Evolutionary conservation across 495 filamentous ascomycete genomes (phyloP).

Genomic region (Cryomyces minteri): DNA sequence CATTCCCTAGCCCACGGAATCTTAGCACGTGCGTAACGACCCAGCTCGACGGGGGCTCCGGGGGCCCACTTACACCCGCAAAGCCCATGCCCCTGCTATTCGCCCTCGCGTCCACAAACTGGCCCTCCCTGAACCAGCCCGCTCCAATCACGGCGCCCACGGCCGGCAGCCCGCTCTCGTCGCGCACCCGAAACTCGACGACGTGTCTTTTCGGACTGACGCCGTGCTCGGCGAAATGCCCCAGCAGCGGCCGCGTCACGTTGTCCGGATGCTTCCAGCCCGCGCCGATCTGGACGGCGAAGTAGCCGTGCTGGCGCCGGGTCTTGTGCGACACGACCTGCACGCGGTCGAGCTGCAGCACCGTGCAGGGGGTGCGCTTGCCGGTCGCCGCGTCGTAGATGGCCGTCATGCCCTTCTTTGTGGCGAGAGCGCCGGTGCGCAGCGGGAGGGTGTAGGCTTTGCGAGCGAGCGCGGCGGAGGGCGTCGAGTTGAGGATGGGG

Average conservation of each 20-base stretch:
- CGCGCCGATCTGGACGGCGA: conserved; percentile 71
- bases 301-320: conserved; percentile 65
- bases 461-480: conserved; percentile 62
- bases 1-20: conserved; percentile 41
- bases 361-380: conserved; percentile 66
- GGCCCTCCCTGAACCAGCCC: conserved; percentile 76
- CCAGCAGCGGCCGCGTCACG: conserved; percentile 59
- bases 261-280: conserved; percentile 62
- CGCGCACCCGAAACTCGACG: conserved; percentile 68
- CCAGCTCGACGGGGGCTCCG: no score
- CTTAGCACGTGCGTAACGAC: no score
- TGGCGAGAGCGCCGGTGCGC: conserved; percentile 63
- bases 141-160: conserved; percentile 58
- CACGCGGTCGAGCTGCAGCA: conserved; percentile 83
- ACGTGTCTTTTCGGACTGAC: conserved; percentile 67
- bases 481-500: conserved; percentile 48
- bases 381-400: conserved; percentile 63
- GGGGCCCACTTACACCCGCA: conserved; percentile 35
- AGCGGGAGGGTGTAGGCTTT: conserved; percentile 48
- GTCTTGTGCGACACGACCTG: conserved; percentile 80
- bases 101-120: conserved; percentile 72
- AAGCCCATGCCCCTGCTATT: conserved; percentile 76
- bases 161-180: conserved; percentile 47
- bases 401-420: conserved; percentile 91
- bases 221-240: conserved; percentile 62